A percentile compares a stretch with the other conserved stretches of the same genome.
phyloP scores from a whole-genome alignment of 2,329 filamentous ascomycete species.

The Pyrenochaeta sp. region DNA sequence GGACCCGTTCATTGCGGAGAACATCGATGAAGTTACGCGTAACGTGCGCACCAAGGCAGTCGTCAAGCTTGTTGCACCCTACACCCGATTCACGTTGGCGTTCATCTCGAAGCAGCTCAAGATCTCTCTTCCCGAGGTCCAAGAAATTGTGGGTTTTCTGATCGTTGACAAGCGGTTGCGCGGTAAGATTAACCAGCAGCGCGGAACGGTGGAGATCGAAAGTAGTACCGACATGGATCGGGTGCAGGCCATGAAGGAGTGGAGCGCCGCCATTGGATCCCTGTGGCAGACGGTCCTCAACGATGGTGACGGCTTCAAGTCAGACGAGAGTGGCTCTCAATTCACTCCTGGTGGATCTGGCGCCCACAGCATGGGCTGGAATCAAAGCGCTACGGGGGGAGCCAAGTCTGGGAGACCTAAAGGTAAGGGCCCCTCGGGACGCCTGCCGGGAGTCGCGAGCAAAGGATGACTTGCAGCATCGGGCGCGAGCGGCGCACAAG shows the following conservation, averaged over 20 bases:
- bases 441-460: slow-evolving; percentile 44
- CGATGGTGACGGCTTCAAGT: slow-evolving; percentile 76
- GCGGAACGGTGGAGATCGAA: slow-evolving; percentile 82
- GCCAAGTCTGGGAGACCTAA: slow-evolving; percentile 43
- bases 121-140: slow-evolving; percentile 84
- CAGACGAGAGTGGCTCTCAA: slow-evolving; percentile 54
- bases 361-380: slow-evolving; percentile 37
- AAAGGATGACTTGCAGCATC: slow-evolving; percentile 53
- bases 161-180: slow-evolving; percentile 89
- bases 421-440: slow-evolving; percentile 50
- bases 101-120: slow-evolving; percentile 91
- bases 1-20: slow-evolving; percentile 96
- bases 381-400: slow-evolving; percentile 37
- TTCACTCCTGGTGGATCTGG: slow-evolving; percentile 42
- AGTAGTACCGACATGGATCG: slow-evolving; percentile 77
- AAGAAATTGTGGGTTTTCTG: slow-evolving; percentile 94
- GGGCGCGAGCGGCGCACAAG: slow-evolving; percentile 38
- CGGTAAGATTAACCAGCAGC: slow-evolving; percentile 88
- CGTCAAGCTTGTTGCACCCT: slow-evolving; percentile 90
- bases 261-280: slow-evolving; percentile 73
- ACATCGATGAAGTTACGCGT: slow-evolving; percentile 97
- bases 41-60: slow-evolving; percentile 98
- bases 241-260: slow-evolving; percentile 74
- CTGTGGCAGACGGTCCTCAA: slow-evolving; percentile 78
- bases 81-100: slow-evolving; percentile 86